These are phyloP conservation scores for Murraya paniculata DNA, from an alignment of 345 rosid genomes.

Conservation along the genomic window DNA sequence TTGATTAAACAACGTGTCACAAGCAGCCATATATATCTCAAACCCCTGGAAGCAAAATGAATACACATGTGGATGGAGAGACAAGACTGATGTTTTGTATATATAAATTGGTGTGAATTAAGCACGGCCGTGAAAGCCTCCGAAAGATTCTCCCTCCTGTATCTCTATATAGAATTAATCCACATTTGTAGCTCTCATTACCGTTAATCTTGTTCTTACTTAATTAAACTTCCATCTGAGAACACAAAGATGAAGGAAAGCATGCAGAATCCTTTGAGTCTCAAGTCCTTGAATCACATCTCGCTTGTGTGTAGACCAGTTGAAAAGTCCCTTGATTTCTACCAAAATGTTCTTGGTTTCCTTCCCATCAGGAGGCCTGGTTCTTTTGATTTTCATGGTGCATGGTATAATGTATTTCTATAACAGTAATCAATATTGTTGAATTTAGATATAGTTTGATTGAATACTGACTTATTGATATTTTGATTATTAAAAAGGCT, in stretches of 20 bases:
- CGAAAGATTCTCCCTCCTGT: not conserved
- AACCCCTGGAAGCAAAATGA: too few relatives aligned
- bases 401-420: conserved; percentile 40
- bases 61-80: too few relatives aligned
- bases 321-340: conserved; percentile 57
- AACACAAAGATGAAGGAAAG: conserved; percentile 18
- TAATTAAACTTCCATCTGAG: not conserved
- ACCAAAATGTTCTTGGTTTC: conserved; percentile 69
- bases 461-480: not conserved
- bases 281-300: conserved; percentile 70
- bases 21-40: too few relatives aligned
- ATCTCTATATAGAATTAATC: not conserved
- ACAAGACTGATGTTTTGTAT: not conserved
- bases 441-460: too few relatives aligned
- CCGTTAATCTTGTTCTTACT: not conserved
- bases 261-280: conserved; percentile 50
- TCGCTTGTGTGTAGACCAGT: conserved; percentile 66
- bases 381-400: conserved; percentile 66
- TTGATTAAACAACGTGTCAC: too few relatives aligned
- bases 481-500: conserved; percentile 29
- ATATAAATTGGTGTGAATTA: not conserved
- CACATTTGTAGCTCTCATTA: not conserved
- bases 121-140: not conserved
- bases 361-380: conserved; percentile 60
- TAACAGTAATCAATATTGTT: not conserved